Evolutionary conservation across 2,329 filamentous ascomycete species (phyloP).

Genomic region (Dactylonectria macrodidyma): DNA sequence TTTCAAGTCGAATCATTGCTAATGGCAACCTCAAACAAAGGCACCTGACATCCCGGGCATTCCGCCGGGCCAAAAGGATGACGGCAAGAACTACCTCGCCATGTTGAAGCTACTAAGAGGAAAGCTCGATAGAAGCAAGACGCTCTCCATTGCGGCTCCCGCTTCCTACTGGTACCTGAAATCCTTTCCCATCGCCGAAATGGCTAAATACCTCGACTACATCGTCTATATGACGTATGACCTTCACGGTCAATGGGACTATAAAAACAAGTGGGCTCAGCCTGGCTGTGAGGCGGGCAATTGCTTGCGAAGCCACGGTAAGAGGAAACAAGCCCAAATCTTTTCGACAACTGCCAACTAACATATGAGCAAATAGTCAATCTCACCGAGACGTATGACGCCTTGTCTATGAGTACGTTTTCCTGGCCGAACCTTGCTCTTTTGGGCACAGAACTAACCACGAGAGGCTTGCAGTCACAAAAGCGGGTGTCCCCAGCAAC

Average conservation of each 20-base stretch:
- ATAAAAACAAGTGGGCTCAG: not conserved
- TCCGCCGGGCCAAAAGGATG: not conserved
- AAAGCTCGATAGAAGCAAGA: not conserved
- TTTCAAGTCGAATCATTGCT: not conserved
- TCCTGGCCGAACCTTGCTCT: not conserved
- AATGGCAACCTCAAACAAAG: not conserved
- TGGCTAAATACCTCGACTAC: slow-evolving; percentile 39
- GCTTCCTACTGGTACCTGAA: slow-evolving; percentile 4
- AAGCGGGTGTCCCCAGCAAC: slow-evolving; percentile 11
- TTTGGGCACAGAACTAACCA: not conserved
- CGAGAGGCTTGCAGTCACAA: slow-evolving; percentile 32
- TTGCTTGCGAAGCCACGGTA: slow-evolving; percentile 1
- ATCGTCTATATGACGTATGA: slow-evolving; percentile 53
- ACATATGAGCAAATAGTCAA: slow-evolving; percentile 45
- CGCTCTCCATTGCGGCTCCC: slow-evolving; percentile 1
- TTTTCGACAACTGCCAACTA: not conserved
- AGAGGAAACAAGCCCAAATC: not conserved
- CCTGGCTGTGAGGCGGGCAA: not conserved
- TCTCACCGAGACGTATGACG: slow-evolving; percentile 51
- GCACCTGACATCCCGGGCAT: not conserved
- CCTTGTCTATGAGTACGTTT: slow-evolving; percentile 48
- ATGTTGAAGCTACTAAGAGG: not conserved
- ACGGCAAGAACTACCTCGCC: not conserved
- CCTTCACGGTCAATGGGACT: slow-evolving; percentile 45
- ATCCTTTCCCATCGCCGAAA: not conserved